A percentile compares a stretch with the other conserved stretches of the same genome.
phyloP scores from a whole-genome alignment of 495 filamentous ascomycete genomes.

The Penicillium malachiteum region DNA sequence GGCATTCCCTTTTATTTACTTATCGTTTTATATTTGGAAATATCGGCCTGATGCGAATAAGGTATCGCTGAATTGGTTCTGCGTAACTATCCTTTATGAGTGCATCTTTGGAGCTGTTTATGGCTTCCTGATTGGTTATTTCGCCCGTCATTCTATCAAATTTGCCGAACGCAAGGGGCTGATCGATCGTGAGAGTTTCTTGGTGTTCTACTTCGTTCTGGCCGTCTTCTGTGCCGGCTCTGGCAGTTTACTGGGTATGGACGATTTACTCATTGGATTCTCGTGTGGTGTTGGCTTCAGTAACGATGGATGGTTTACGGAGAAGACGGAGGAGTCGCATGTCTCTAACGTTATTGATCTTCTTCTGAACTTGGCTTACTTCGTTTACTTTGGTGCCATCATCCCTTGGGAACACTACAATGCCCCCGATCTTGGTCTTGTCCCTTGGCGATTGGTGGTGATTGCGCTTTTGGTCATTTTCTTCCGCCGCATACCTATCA shows the following conservation, averaged over 20 bases:
- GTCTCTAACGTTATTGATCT: constrained; percentile 99
- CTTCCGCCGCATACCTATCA: constrained; percentile 95
- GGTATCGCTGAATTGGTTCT: constrained; percentile 85
- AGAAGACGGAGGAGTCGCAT: constrained; percentile 97
- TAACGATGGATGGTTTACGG: constrained; percentile 98
- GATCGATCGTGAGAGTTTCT: constrained; percentile 94
- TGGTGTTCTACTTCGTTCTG: constrained; percentile 98
- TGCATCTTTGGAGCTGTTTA: constrained; percentile 91
- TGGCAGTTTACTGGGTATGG: constrained; percentile 86
- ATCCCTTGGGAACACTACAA: constrained; percentile 94
- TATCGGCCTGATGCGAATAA: constrained; percentile 65
- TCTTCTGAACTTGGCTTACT: constrained; percentile 94
- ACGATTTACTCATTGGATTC: constrained; percentile 97
- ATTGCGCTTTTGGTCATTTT: constrained; percentile 90
- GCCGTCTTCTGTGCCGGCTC: constrained; percentile 96
- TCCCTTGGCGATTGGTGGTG: constrained; percentile 84
- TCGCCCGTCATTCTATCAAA: constrained; percentile 87
- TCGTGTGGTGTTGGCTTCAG: constrained; percentile 94
- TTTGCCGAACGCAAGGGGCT: constrained; percentile 79
- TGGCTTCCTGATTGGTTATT: constrained; percentile 84
- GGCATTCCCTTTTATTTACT: constrained; percentile 98
- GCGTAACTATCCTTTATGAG: constrained; percentile 89
- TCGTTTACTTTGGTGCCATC: constrained; percentile 96
- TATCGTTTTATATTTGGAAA: constrained; percentile 81
- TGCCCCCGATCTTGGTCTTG: constrained; percentile 62